phyloP scores from a whole-genome alignment of 2,329 filamentous ascomycete genomes.

The Aschersonia sp. region DNA sequence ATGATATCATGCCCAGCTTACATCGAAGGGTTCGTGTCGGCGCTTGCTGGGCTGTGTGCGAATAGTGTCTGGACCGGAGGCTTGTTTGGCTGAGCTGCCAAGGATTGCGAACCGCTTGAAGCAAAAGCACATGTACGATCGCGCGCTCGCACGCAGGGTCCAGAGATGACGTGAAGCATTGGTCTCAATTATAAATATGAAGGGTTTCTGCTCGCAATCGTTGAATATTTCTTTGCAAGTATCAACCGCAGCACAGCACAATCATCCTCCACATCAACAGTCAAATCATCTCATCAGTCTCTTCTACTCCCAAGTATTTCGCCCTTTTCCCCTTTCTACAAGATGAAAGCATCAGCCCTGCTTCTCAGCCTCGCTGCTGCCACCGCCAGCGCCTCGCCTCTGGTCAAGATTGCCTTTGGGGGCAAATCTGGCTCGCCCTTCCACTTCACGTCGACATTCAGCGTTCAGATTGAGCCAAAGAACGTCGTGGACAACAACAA shows the following conservation, averaged over 20 bases:
- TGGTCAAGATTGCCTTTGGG: neutral
- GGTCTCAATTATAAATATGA: too few species aligned
- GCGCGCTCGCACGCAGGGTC: too few species aligned
- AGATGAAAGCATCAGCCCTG: neutral
- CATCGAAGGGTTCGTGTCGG: neutral
- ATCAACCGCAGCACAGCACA: too few species aligned
- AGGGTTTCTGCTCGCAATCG: too few species aligned
- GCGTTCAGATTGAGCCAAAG: neutral
- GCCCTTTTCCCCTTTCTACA: neutral
- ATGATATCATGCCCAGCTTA: neutral
- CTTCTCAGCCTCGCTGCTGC: neutral
- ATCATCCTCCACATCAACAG: neutral
- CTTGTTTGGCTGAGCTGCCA: too few species aligned
- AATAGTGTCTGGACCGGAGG: too few species aligned
- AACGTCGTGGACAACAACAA: neutral
- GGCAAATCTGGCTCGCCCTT: neutral
- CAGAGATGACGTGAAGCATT: too few species aligned
- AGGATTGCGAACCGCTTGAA: too few species aligned
- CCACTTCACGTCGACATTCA: constrained; percentile 1
- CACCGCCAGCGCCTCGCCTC: neutral
- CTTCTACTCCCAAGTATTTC: neutral
- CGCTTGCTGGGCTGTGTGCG: too few species aligned
- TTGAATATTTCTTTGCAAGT: too few species aligned
- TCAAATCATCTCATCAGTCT: neutral
- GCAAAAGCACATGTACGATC: too few species aligned